These are phyloP conservation scores for Fusarium guadeloupense DNA, from an alignment of 2,329 filamentous ascomycete species.

Conservation along the genomic window DNA sequence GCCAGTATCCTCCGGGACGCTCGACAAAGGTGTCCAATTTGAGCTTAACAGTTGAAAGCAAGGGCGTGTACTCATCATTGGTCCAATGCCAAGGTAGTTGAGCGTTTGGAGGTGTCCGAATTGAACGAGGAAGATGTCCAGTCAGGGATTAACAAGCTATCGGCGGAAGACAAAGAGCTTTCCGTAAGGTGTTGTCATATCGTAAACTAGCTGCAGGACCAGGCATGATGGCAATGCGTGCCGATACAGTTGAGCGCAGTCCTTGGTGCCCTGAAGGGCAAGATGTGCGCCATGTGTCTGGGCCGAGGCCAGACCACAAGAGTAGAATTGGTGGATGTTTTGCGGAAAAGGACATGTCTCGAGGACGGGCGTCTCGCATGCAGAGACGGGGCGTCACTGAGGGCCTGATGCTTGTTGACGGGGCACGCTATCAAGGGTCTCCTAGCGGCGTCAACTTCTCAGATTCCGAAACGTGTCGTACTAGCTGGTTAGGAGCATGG, in stretches of 20 bases:
- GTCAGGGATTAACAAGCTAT: conserved; percentile 44
- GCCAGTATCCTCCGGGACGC: conserved; percentile 26
- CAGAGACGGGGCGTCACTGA: conserved; percentile 40
- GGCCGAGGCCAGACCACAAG: conserved; percentile 39
- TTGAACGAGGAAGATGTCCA: conserved; percentile 31
- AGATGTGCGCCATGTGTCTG: conserved; percentile 38
- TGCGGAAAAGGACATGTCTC: too few species aligned
- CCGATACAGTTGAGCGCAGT: conserved; percentile 21
- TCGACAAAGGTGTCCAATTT: conserved; percentile 29
- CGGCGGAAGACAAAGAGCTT: conserved; percentile 34
- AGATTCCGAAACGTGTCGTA: conserved; percentile 12
- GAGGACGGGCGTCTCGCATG: conserved; percentile 41
- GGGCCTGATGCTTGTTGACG: conserved; percentile 32
- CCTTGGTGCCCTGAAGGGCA: conserved; percentile 20
- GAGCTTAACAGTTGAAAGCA: conserved; percentile 9
- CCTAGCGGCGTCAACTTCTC: conserved; percentile 12
- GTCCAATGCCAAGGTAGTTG: conserved; percentile 40
- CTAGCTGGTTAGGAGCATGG: conserved; percentile 9
- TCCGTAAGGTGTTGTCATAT: conserved; percentile 39
- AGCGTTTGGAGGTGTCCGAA: conserved; percentile 30
- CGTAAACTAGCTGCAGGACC: conserved; percentile 38
- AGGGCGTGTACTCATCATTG: conserved; percentile 41
- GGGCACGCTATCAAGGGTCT: conserved; percentile 37
- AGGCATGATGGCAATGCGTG: conserved; percentile 28
- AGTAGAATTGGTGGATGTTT: conserved; percentile 28